Percentiles rank a stretch among this genome's conserved stretches.
These are phyloP conservation scores for Trichosporon coremiiforme DNA, from an alignment of 1,284 basidiomycete genomes.

Conservation along the genomic window DNA sequence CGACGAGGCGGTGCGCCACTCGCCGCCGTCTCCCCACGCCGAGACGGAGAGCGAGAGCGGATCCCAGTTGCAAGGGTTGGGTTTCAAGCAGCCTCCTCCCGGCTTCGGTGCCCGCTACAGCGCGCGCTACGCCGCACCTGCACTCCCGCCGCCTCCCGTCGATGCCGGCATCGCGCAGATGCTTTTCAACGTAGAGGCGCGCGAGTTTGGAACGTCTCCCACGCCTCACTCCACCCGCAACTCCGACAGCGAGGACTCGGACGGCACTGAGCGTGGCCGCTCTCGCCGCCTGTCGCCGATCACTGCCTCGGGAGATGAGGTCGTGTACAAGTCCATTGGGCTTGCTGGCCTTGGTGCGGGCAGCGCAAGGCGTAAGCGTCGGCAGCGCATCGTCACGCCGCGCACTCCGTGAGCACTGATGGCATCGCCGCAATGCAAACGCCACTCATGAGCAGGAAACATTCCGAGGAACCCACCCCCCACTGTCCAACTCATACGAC, in stretches of 20 bases:
- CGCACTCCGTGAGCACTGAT: background rate
- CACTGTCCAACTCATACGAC: too few relatives aligned
- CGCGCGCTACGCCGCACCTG: background rate
- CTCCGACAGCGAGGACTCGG: constrained; percentile 6
- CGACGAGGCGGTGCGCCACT: constrained; percentile 4
- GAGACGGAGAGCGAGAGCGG: background rate
- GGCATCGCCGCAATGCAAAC: background rate
- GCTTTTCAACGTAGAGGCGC: constrained; percentile 13
- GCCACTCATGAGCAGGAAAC: background rate
- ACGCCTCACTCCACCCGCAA: background rate
- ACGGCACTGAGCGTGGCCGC: constrained; percentile 7
- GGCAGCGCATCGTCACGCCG: background rate
- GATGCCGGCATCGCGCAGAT: constrained; percentile 14
- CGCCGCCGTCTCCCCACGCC: background rate
- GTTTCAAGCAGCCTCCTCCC: background rate
- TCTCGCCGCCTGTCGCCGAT: background rate
- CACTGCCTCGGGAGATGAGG: background rate
- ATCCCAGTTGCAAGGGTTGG: background rate
- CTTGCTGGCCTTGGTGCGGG: constrained; percentile 4
- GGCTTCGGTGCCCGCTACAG: background rate
- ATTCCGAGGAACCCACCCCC: constrained; percentile 7
- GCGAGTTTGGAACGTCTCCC: background rate
- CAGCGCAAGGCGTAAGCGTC: constrained; percentile 5
- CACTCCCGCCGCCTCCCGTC: constrained; percentile 2
- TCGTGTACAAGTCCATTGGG: constrained; percentile 15